phyloP scores from a whole-genome alignment of 1,284 basidiomycete species.

The Psilocybe mexicana region DNA sequence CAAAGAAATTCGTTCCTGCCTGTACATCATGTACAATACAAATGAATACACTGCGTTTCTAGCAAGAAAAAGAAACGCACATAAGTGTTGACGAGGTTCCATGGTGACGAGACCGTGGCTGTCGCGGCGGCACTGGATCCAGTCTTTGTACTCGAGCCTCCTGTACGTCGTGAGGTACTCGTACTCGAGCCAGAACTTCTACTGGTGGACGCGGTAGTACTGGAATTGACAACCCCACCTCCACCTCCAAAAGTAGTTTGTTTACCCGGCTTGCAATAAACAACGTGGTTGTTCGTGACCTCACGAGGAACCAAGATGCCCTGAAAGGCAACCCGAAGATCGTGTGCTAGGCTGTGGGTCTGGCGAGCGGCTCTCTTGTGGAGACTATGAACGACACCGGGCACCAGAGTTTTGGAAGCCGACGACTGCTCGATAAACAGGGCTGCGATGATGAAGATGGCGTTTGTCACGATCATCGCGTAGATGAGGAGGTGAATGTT shows the following conservation, averaged over 20 bases:
- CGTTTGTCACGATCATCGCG: slow-evolving; percentile 18
- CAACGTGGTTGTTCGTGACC: slow-evolving; percentile 27
- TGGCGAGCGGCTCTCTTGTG: slow-evolving; percentile 38
- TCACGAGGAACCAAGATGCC: slow-evolving; percentile 43
- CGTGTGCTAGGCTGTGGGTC: slow-evolving; percentile 62
- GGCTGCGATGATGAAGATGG: slow-evolving; percentile 24
- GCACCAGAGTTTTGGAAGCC: slow-evolving; percentile 36
- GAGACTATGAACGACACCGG: slow-evolving; percentile 39
- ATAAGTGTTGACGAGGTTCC: slow-evolving; percentile 39
- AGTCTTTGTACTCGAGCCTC: slow-evolving; percentile 5
- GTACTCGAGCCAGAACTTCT: slow-evolving; percentile 1
- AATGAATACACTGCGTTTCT: not conserved
- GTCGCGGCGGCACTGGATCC: slow-evolving; percentile 22
- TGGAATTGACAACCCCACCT: slow-evolving; percentile 17
- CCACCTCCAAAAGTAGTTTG: slow-evolving; percentile 23
- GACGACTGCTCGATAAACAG: slow-evolving; percentile 37
- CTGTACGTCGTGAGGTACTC: slow-evolving; percentile 16
- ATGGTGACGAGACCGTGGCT: slow-evolving; percentile 32
- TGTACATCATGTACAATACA: slow-evolving; percentile 25
- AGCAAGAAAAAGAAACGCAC: slow-evolving; percentile 24
- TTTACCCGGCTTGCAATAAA: slow-evolving; percentile 43
- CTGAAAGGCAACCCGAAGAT: slow-evolving; percentile 64
- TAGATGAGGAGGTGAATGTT: slow-evolving; percentile 14
- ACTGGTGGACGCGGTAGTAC: slow-evolving; percentile 14
- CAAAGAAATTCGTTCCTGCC: slow-evolving; percentile 73